phyloP scores from a whole-genome alignment of 805 yeast species.

The Jamesozyma hellenica region DNA sequence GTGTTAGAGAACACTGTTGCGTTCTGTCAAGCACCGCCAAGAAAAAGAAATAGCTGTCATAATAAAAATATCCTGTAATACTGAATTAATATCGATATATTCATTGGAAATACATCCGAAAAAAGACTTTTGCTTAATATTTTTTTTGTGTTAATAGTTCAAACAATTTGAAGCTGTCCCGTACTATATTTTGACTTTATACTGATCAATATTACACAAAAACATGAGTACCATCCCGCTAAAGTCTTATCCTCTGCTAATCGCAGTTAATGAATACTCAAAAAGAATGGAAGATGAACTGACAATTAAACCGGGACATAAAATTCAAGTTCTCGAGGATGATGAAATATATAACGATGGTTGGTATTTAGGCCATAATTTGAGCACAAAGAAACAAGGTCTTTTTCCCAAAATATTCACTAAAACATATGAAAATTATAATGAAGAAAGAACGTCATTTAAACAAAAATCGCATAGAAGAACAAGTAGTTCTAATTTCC shows the following conservation, averaged over 20 bases:
- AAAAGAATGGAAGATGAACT: conserved; percentile 88
- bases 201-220: background rate
- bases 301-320: conserved; percentile 69
- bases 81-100: too few species aligned
- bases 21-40: too few species aligned
- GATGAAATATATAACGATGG: conserved; percentile 92
- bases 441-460: conserved; percentile 21
- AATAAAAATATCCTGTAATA: too few species aligned
- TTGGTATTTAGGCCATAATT: conserved; percentile 86
- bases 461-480: conserved; percentile 49
- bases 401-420: conserved; percentile 87
- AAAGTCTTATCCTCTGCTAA: conserved; percentile 20
- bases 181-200: too few species aligned
- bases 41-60: too few species aligned
- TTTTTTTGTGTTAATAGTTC: too few species aligned
- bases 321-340: conserved; percentile 78
- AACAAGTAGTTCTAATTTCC: background rate
- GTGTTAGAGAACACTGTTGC: too few species aligned
- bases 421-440: conserved; percentile 32
- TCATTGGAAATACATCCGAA: too few species aligned
- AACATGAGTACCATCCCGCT: background rate
- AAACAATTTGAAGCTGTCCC: too few species aligned
- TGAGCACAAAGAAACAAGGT: conserved; percentile 64
- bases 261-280: conserved; percentile 73
- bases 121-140: too few species aligned